These are phyloP conservation scores for Pelargonium australe DNA, from an alignment of 441 rosid species.

Conservation along the genomic window DNA sequence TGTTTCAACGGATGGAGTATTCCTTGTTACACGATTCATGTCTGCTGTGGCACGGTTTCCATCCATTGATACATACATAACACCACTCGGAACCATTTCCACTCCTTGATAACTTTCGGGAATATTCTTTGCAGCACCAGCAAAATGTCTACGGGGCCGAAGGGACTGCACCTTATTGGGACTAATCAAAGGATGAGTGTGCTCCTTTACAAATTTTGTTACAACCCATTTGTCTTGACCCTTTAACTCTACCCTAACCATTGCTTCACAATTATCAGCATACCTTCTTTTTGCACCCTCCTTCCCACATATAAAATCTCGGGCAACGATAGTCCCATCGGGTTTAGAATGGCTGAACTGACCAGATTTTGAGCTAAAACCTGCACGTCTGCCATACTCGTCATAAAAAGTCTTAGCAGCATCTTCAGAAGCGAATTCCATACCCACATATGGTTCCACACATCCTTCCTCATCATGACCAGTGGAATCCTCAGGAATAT, in stretches of 20 bases:
- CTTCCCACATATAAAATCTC: slow-evolving; percentile 71
- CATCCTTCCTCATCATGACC: slow-evolving; percentile 43
- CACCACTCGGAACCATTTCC: slow-evolving; percentile 66
- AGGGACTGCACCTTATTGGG: slow-evolving; percentile 61
- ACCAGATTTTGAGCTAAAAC: slow-evolving; percentile 60
- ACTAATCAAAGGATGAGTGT: slow-evolving; percentile 52
- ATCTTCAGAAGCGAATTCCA: slow-evolving; percentile 72
- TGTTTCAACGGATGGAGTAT: slow-evolving; percentile 33
- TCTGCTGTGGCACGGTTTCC: slow-evolving; percentile 48
- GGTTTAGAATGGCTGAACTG: slow-evolving; percentile 35
- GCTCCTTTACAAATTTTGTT: slow-evolving; percentile 75
- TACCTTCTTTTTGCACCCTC: slow-evolving; percentile 60
- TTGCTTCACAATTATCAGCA: slow-evolving; percentile 58
- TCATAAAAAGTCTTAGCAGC: slow-evolving; percentile 76
- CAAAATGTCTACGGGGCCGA: slow-evolving; percentile 84
- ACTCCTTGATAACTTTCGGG: slow-evolving; percentile 43
- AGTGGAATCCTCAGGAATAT: slow-evolving; percentile 37
- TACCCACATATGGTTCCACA: slow-evolving; percentile 66
- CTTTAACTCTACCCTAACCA: slow-evolving; percentile 65
- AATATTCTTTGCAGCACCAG: slow-evolving; percentile 48
- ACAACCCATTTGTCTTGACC: slow-evolving; percentile 71
- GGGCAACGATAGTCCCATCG: slow-evolving; percentile 41
- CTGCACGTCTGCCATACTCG: slow-evolving; percentile 61
- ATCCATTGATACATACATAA: slow-evolving; percentile 76
- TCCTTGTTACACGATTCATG: slow-evolving; percentile 41